Evolutionary conservation across 768 basidiomycete genomes (phyloP), one percentile per base, ranked within the genome.

Genomic region (Suillus placidus): DNA sequence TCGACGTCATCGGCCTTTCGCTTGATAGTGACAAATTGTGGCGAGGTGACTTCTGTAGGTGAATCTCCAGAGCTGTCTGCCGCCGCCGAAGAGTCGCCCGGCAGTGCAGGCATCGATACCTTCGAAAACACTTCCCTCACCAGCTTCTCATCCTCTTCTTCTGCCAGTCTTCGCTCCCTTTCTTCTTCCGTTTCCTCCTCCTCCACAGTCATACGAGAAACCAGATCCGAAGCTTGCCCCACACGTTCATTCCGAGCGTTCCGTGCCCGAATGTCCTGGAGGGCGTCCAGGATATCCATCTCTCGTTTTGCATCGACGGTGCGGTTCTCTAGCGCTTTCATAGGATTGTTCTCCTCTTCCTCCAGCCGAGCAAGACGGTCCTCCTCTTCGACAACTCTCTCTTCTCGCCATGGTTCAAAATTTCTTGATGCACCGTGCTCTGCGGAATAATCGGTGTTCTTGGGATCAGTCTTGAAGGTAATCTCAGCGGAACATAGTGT

Each of bases 381-480:
- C 73, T 90, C 91, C 72, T 94, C 92, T 70, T 93, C 88, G 2
- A 83, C 87, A 0, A 85, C 90, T 69, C 84, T 71, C 73, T 94
- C 90, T 63, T 95, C 94, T 71, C 94, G 80, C 96, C 96, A 99
- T 14, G 95, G 95, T 79, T 99, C 97, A 73, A 98, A 99, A 76
- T 99, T 99, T 6, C 97, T 88, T 5, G 93, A 95, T 35, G 97
- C 97, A 37, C 97, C 97, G 73, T 98, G 97, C 79, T 99, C 97
- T 51, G 94, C 94, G 23, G 83, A 49, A 70, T 97, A 97, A 75
- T 97, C 95, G 0, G 95, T 96, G 74, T 97, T 95, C 84, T 97
- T 97, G 23, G 97, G 97, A 75, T 99, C 97, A 0, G 97, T 99
- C 78, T 99, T 99, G 88, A 99, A 99, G 0, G 97, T 99, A 69